These are phyloP conservation scores for Aspergillus hancockii DNA, from an alignment of 495 filamentous ascomycete species.

Conservation along the genomic window DNA sequence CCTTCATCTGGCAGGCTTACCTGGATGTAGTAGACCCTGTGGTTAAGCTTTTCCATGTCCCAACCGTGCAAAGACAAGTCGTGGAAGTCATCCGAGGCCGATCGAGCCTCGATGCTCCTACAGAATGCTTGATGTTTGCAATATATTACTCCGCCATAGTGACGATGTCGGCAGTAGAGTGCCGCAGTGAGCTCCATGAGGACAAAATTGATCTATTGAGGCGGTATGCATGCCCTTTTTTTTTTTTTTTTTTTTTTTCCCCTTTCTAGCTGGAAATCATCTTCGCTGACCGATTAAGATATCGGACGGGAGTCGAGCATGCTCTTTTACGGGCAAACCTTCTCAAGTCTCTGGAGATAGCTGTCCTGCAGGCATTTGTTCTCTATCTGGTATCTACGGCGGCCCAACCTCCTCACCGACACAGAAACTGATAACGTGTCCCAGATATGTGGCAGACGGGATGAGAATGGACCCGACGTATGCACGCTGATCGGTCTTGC, in stretches of 20 bases:
- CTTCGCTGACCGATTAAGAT: conserved; percentile 30
- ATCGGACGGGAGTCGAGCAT: conserved; percentile 70
- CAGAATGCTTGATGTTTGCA: conserved; percentile 67
- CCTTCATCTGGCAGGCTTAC: conserved; percentile 28
- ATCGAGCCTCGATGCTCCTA: conserved; percentile 20
- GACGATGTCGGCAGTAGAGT: conserved; percentile 49
- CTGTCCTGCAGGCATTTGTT: conserved; percentile 69
- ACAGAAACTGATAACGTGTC: not conserved
- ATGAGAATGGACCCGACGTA: conserved; percentile 53
- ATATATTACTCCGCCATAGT: conserved; percentile 72
- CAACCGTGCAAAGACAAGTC: conserved; percentile 23
- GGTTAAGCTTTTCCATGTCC: conserved; percentile 30
- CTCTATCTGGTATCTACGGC: conserved; percentile 54
- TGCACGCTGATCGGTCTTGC: conserved; percentile 60
- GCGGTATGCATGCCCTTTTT: conserved; percentile 25
- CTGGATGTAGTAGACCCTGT: conserved; percentile 29
- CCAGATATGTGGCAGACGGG: conserved; percentile 48
- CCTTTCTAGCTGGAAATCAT: not conserved
- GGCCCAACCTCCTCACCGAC: not conserved
- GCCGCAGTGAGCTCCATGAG: conserved; percentile 20
- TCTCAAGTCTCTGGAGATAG: conserved; percentile 62
- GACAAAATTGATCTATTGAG: conserved; percentile 39
- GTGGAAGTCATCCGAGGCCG: conserved; percentile 10
- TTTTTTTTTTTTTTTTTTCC: no score
- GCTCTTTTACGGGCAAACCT: conserved; percentile 65